phyloP scores from a whole-genome alignment of 2,329 filamentous ascomycete genomes.

The Venturia pyrina region DNA sequence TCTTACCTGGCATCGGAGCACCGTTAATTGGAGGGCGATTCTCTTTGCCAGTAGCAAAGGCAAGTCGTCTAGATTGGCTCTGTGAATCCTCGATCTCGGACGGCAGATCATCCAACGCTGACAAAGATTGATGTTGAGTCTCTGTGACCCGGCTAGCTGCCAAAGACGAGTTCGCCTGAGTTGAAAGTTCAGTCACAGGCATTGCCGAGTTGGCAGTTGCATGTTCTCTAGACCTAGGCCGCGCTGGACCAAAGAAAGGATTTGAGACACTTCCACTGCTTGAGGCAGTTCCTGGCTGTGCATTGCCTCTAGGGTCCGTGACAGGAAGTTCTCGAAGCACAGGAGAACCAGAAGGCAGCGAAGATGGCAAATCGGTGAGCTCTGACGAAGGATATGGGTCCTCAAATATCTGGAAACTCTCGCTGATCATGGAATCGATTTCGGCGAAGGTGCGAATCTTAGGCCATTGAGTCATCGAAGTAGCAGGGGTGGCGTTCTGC shows the following conservation, averaged over 20 bases:
- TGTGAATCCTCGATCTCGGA: not conserved
- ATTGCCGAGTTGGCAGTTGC: not conserved
- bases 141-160: not conserved
- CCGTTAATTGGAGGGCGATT: not conserved
- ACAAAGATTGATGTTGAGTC: not conserved
- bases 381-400: not conserved
- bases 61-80: not conserved
- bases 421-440: conserved; percentile 2
- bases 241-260: not conserved
- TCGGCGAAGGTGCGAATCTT: not conserved
- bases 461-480: not conserved
- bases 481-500: not conserved
- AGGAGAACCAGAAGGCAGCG: not conserved
- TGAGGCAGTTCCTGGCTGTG: not conserved
- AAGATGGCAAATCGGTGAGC: conserved; percentile 4
- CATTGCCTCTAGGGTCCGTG: not conserved
- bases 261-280: not conserved
- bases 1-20: not conserved
- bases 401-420: not conserved
- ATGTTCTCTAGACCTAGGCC: not conserved
- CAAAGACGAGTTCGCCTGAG: not conserved
- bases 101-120: not conserved
- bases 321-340: conserved; percentile 1
- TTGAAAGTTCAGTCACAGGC: not conserved
- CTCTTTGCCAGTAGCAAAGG: not conserved